Evolutionary conservation across 805 yeast genomes (phyloP), one percentile per base, ranked within the genome.

Genomic region (Zygosaccharomyces gambellarensis): DNA sequence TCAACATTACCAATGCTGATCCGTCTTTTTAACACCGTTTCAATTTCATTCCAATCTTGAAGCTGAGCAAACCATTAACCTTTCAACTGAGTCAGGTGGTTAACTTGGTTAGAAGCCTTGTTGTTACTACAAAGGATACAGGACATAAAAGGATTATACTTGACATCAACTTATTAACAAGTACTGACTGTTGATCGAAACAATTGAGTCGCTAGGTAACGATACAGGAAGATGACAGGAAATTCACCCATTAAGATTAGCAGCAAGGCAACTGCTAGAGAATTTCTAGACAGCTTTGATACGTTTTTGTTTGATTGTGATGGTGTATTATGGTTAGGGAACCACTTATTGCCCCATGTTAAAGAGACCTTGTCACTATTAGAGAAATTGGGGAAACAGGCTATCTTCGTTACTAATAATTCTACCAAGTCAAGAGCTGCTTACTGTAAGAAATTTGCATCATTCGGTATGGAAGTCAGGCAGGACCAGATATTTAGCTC

Each of bases 271-370:
- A 77, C 77, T 30, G 85, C 79, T 4, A 69, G 77, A 46, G 61
- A 70, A 6, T 70, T 94, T 42, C 69, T 94, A 8, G 78, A 76
- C 55, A 63, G 74, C 46, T 86, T 85, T 65, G 97, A 90, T 63
- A 89, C 87, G 51, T 92, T 90, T 60, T 72, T 94, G 57, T 94
- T 94, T 65, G 99, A 94, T 63, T 94, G 99, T 71, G 99, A 94
- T 65, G 99, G 99, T 29, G 99, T 94, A 4, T 74, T 94, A 51
- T 94, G 99, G 99, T 71, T 86, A 43, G 98, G 98, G 2, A 82
- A 80, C 53, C 87, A 83, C 56, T 69, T 88, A 22, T 74, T 94
- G 43, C 97, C 97, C 5, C 72, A 78, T 14, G 86, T 88, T 1
- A 76, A 73, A 10, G 97, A 94, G 65, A 86, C 96, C 0, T 67